Evolutionary conservation across 1,284 basidiomycete genomes (phyloP).

Genomic region (Tetrapyrgos nigripes): DNA sequence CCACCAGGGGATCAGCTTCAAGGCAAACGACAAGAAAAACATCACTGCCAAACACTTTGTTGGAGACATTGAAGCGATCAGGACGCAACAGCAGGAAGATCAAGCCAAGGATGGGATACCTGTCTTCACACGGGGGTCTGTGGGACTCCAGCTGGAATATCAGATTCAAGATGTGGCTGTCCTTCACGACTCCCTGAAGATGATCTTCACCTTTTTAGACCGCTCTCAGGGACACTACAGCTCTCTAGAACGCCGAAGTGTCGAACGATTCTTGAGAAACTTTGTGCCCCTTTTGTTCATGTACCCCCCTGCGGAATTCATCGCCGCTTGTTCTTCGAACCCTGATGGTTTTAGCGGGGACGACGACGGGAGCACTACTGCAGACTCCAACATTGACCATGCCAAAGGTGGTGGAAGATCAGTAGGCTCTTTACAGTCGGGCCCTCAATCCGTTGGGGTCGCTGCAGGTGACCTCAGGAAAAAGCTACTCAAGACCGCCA

Average conservation of each 20-base stretch:
- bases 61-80: conserved; percentile 84
- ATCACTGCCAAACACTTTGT: conserved; percentile 93
- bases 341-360: conserved; percentile 55
- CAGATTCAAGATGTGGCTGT: conserved; percentile 82
- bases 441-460: conserved; percentile 50
- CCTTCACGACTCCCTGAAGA: conserved; percentile 88
- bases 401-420: conserved; percentile 50
- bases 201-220: conserved; percentile 91
- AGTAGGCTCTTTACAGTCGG: conserved; percentile 44
- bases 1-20: conserved; percentile 95
- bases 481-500: conserved; percentile 76
- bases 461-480: conserved; percentile 77
- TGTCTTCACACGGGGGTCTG: conserved; percentile 38
- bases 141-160: conserved; percentile 81
- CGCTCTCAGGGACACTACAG: conserved; percentile 81
- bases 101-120: conserved; percentile 9
- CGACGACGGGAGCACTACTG: conserved; percentile 51
- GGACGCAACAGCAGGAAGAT: conserved; percentile 71
- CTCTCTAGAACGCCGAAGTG: conserved; percentile 77
- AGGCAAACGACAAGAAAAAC: conserved; percentile 95
- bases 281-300: conserved; percentile 89
- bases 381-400: conserved; percentile 41
- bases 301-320: conserved; percentile 80
- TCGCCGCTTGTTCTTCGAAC: conserved; percentile 67
- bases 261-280: conserved; percentile 86